These are phyloP conservation scores for Viola pubescens DNA, from an alignment of 441 rosid species.

Conservation along the genomic window DNA sequence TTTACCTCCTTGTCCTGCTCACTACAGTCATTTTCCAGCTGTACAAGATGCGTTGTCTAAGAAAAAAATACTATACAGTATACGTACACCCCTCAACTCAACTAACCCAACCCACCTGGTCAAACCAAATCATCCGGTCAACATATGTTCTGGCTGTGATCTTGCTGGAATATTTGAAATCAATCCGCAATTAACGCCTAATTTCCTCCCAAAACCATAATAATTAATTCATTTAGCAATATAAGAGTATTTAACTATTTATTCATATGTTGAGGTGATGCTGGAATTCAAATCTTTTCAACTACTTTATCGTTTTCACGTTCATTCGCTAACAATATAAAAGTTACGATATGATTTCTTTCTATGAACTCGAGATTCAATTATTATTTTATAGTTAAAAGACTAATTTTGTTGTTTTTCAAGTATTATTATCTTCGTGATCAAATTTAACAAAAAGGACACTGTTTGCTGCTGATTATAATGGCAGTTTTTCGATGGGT, in stretches of 20 bases:
- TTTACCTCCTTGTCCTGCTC: slow-evolving; percentile 38
- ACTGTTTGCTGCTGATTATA: not conserved
- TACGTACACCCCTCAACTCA: not conserved
- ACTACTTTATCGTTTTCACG: no score
- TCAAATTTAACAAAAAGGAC: no score
- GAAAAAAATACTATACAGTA: not conserved
- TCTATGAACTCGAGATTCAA: no score
- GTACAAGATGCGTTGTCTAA: slow-evolving; percentile 11
- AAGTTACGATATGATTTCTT: no score
- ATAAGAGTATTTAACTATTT: no score
- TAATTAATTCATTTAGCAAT: not conserved
- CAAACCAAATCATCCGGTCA: slow-evolving; percentile 31
- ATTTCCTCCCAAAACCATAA: slow-evolving; percentile 6
- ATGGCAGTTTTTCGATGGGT: not conserved
- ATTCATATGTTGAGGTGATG: no score
- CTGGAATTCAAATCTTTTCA: no score
- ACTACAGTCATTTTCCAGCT: slow-evolving; percentile 38
- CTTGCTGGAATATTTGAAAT: slow-evolving; percentile 20
- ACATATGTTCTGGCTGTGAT: slow-evolving; percentile 19
- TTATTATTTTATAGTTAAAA: no score
- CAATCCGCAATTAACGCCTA: slow-evolving; percentile 19
- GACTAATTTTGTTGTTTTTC: no score
- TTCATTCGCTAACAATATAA: no score
- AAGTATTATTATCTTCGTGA: no score
- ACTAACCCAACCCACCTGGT: slow-evolving; percentile 18